Conservation (phyloP, 2,329 filamentous ascomycete genomes). For the Exophiala aquamarina region DNA sequence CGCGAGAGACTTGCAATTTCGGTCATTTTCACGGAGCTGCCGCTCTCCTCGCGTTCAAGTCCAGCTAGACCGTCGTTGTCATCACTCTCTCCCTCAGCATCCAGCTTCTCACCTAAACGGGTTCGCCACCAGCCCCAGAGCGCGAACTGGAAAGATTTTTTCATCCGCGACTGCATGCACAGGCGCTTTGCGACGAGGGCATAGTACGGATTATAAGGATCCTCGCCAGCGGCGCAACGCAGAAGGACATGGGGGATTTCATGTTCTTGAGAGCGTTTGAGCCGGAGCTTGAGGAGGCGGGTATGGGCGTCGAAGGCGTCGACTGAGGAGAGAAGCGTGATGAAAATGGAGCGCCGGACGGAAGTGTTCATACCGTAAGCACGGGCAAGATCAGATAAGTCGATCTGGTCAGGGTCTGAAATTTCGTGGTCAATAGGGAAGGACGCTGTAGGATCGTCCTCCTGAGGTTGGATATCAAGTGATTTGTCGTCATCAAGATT, state of each 20-base stretch:
- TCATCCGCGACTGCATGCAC: constrained; percentile 70
- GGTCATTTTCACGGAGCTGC: constrained; percentile 50
- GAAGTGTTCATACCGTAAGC: constrained; percentile 85
- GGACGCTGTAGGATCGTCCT: neutral
- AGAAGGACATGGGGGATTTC: constrained; percentile 87
- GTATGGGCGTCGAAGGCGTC: constrained; percentile 82
- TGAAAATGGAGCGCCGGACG: constrained; percentile 86
- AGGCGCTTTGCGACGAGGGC: constrained; percentile 77
- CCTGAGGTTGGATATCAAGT: constrained; percentile 13
- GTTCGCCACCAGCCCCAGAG: constrained; percentile 79
- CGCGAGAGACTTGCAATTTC: constrained; percentile 68
- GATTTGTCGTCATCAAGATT: constrained; percentile 36
- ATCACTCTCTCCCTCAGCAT: constrained; percentile 63
- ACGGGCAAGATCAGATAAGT: constrained; percentile 71
- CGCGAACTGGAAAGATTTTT: constrained; percentile 82
- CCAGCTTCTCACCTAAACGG: constrained; percentile 76
- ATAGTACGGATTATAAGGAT: constrained; percentile 90
- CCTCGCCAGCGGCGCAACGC: constrained; percentile 81
- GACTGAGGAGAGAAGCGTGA: constrained; percentile 80
- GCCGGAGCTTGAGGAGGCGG: constrained; percentile 74
- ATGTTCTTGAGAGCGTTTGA: constrained; percentile 82
- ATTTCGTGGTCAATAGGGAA: constrained; percentile 6
- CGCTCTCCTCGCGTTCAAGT: constrained; percentile 58
- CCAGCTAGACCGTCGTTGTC: constrained; percentile 48
- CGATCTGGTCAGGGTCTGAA: constrained; percentile 50